phyloP scores from a whole-genome alignment of 352 stramenopile genomes.

The Globisporangium echinulatum region DNA sequence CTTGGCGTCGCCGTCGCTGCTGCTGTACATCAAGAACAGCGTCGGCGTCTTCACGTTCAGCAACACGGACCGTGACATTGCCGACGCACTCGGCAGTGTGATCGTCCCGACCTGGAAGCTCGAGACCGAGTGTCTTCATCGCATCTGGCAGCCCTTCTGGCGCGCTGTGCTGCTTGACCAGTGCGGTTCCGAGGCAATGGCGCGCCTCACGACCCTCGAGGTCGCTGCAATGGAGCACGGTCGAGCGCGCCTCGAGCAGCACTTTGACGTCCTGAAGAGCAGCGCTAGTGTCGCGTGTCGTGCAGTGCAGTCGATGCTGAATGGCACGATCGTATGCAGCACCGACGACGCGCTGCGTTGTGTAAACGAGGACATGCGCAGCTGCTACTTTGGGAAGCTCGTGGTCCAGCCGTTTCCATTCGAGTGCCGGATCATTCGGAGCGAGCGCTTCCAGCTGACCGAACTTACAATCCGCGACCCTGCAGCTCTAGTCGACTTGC shows the following conservation, averaged over 20 bases:
- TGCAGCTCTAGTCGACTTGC: no score
- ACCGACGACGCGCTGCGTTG: no score
- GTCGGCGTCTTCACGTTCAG: conserved; percentile 38
- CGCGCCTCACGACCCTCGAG: not conserved
- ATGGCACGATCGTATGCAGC: conserved; percentile 32
- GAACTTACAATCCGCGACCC: no score
- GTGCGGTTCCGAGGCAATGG: not conserved
- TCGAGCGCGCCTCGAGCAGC: conserved; percentile 15
- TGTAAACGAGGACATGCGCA: conserved; percentile 9
- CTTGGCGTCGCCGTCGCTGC: conserved; percentile 29
- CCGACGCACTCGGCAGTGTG: conserved; percentile 16
- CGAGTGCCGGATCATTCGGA: no score
- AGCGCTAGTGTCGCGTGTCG: no score
- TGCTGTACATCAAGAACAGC: conserved; percentile 27
- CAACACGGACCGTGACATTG: conserved; percentile 25
- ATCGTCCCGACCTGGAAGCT: conserved; percentile 27
- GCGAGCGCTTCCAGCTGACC: no score
- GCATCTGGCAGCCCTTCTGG: conserved; percentile 48
- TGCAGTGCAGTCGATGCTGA: conserved; percentile 10
- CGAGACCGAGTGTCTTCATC: conserved; percentile 25
- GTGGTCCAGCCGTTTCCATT: conserved; percentile 23
- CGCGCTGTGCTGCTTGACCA: conserved; percentile 19
- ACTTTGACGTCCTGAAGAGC: conserved; percentile 8
- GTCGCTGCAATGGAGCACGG: conserved; percentile 2
- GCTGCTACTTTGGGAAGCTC: not conserved